Evolutionary conservation across 129 eudicot species (phyloP).

Genomic region (Tanacetum coccineum): DNA sequence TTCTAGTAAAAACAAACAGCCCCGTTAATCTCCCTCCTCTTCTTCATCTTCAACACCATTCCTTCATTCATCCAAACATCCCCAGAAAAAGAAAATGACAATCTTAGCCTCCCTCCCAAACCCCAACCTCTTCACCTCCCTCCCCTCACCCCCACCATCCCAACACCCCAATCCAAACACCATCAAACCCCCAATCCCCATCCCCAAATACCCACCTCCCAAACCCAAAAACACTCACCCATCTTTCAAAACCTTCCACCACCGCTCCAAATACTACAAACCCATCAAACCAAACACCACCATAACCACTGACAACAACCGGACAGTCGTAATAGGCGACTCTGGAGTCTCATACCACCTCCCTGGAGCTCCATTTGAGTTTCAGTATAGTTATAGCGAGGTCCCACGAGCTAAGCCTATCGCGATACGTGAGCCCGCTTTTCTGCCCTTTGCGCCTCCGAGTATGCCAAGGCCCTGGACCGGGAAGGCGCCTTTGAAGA

Average conservation of each 20-base stretch:
- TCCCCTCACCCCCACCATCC: constrained; percentile 59
- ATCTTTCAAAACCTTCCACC: constrained; percentile 73
- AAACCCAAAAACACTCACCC: constrained; percentile 40
- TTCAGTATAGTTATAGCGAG: constrained; percentile 84
- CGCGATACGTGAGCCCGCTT: constrained; percentile 91
- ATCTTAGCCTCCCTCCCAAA: constrained; percentile 57
- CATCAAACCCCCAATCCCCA: constrained; percentile 69
- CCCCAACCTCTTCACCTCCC: constrained; percentile 63
- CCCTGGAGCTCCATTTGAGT: constrained; percentile 96
- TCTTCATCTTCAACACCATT: no score
- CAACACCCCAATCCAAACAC: constrained; percentile 24
- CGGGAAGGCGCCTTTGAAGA: constrained; percentile 89
- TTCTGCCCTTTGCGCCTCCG: constrained; percentile 92
- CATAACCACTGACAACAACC: constrained; percentile 42
- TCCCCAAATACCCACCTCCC: constrained; percentile 78
- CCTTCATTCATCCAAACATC: not conserved
- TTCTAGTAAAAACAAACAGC: no score
- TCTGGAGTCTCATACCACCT: constrained; percentile 80
- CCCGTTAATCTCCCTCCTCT: no score
- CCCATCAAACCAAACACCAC: constrained; percentile 52
- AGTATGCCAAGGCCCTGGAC: constrained; percentile 97
- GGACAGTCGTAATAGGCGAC: constrained; percentile 59
- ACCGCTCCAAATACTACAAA: constrained; percentile 73
- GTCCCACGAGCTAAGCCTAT: constrained; percentile 76
- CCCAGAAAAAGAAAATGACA: constrained; percentile 42